These are phyloP conservation scores for Epichloe coenophiala DNA, from an alignment of 2,329 filamentous ascomycete species.

Conservation along the genomic window DNA sequence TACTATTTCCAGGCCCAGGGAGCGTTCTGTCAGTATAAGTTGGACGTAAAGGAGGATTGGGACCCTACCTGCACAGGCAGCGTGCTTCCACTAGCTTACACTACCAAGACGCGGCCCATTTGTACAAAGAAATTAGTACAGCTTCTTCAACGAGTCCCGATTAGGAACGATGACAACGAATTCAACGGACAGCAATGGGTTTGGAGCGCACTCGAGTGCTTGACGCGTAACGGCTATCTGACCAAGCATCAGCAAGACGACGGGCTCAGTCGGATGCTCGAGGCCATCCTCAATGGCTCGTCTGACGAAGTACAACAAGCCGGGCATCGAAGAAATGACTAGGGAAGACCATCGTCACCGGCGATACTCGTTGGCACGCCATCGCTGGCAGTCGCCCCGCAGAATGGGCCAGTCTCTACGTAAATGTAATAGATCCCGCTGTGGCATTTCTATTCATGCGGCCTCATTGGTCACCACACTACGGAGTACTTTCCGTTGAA, in stretches of 20 bases:
- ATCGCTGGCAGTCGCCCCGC: not conserved
- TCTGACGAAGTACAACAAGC: conserved; percentile 6
- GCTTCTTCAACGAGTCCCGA: conserved; percentile 4
- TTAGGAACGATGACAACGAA: conserved; percentile 6
- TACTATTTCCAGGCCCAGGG: conserved; percentile 6
- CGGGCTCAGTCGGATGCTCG: conserved; percentile 7
- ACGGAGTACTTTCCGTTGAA: too few relatives aligned
- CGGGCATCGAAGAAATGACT: not conserved
- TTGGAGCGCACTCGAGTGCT: conserved; percentile 3
- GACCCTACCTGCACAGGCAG: conserved; percentile 7
- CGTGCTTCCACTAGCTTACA: conserved; percentile 6
- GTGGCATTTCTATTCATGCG: too few relatives aligned
- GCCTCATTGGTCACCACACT: too few relatives aligned
- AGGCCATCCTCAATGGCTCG: conserved; percentile 8
- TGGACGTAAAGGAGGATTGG: conserved; percentile 7
- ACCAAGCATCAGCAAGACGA: conserved; percentile 5
- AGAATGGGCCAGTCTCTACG: not conserved
- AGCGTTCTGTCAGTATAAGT: conserved; percentile 1
- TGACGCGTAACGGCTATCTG: conserved; percentile 4
- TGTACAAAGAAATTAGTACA: conserved; percentile 1
- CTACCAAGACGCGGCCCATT: conserved; percentile 6
- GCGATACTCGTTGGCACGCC: not conserved
- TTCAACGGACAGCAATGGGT: conserved; percentile 9
- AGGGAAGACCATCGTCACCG: not conserved
- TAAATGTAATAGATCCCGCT: too few relatives aligned